These are phyloP conservation scores for Aureobasidium subglaciale DNA, from an alignment of 2,329 filamentous ascomycete genomes.

Conservation along the genomic window DNA sequence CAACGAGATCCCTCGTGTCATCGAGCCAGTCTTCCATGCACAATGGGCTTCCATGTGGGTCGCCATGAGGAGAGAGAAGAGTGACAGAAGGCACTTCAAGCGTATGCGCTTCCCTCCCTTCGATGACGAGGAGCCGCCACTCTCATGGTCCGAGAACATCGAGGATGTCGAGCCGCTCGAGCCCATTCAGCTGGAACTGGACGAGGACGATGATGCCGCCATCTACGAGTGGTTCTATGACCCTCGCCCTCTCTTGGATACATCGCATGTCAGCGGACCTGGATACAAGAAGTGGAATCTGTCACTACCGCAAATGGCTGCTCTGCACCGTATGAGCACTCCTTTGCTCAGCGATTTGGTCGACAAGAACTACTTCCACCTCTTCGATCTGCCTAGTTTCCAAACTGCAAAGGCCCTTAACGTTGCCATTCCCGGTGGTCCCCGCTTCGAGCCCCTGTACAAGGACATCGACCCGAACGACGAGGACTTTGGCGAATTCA, in stretches of 20 bases:
- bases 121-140: conserved; percentile 93
- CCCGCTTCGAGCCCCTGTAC: conserved; percentile 92
- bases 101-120: conserved; percentile 98
- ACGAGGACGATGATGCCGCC: conserved; percentile 84
- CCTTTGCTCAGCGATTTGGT: conserved; percentile 86
- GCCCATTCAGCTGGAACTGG: conserved; percentile 96
- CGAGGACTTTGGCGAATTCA: conserved; percentile 99
- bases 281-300: conserved; percentile 98
- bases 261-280: conserved; percentile 86
- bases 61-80: conserved; percentile 96
- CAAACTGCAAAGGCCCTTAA: conserved; percentile 95
- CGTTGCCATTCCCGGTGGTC: conserved; percentile 93
- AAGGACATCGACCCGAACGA: conserved; percentile 99
- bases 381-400: conserved; percentile 93
- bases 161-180: conserved; percentile 97
- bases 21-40: conserved; percentile 94
- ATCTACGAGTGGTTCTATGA: conserved; percentile 98
- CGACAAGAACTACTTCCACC: conserved; percentile 95
- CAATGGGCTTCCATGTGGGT: conserved; percentile 99
- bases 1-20: conserved; percentile 92
- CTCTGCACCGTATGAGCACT: conserved; percentile 82
- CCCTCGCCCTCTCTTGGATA: conserved; percentile 82
- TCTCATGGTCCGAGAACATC: conserved; percentile 98
- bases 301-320: conserved; percentile 89
- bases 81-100: conserved; percentile 92